Evolutionary conservation across 106 monocot species (phyloP), one percentile per base, ranked within the genome.

Genomic region (Narthecium ossifragum): DNA sequence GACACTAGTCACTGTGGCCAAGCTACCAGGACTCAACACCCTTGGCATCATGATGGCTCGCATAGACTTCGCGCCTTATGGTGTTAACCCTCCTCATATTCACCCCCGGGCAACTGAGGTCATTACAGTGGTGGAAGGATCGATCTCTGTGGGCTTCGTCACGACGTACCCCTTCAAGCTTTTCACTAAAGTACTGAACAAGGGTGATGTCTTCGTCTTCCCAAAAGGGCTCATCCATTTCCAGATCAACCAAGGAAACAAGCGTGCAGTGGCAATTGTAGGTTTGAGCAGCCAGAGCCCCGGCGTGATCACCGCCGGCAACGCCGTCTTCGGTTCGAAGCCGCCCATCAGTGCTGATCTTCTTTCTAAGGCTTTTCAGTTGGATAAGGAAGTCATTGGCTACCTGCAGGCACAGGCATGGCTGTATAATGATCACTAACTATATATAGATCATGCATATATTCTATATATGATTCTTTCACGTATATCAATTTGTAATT

Each of bases 11-110:
- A 55, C 31, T 24, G 80, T 33, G 3, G 12, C 0, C 10, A 31
- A 51, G 23, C 26, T 79, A 11, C 39, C 74, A 6, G 79, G 79
- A 12, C 47, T 79, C 17, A 79, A 79, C 70, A 80, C 80, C 8
- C 80, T 80, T 31, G 80, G 80, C 51, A 55, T 80, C 24, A 65
- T 75, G 9, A 13, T 75, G 0, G 80, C 70, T 2, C 69, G 80
- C 30, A 22, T 80, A 12, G 80, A 75, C 61, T 75, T 55, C 31
- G 80, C 65, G 1, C 66, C 75, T 2, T 51, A 36, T 29, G 80
- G 80, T 5, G 55, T 75, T 18, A 75, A 64, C 55, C 69, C 70
- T 21, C 80, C 73, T 25, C 78, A 78, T 46, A 62, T 32, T 9
- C 78, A 78, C 43, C 77, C 77, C 12, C 60, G 77, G 13, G 71